A percentile compares a stretch with the other conserved stretches of the same genome.
Evolutionary conservation across 2,329 filamentous ascomycete genomes (phyloP).

Genomic region (Phialemoniopsis sp.): DNA sequence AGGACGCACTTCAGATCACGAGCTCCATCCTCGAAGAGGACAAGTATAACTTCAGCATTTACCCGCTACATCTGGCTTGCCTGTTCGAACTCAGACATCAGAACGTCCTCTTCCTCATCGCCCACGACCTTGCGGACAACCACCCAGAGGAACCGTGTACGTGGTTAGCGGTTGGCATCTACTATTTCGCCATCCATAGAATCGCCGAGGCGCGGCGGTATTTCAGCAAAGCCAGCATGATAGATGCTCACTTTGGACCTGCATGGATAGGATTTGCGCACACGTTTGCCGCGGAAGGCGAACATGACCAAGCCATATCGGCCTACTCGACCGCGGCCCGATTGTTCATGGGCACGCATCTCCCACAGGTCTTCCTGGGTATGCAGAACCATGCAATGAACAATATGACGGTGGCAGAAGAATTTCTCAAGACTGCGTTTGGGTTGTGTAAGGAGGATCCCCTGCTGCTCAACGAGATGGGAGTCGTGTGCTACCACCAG

Average conservation of each 20-base stretch:
- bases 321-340: slow-evolving; percentile 94
- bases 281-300: slow-evolving; percentile 94
- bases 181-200: slow-evolving; percentile 85
- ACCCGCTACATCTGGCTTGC: slow-evolving; percentile 88
- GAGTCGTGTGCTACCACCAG: slow-evolving; percentile 93
- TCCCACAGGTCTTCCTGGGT: slow-evolving; percentile 91
- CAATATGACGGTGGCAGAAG: slow-evolving; percentile 88
- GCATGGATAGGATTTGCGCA: slow-evolving; percentile 99
- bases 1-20: slow-evolving; percentile 80
- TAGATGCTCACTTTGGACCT: slow-evolving; percentile 95
- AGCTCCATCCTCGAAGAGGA: slow-evolving; percentile 77
- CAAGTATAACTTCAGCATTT: slow-evolving; percentile 83
- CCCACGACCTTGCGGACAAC: slow-evolving; percentile 87
- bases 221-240: slow-evolving; percentile 95
- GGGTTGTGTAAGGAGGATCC: slow-evolving; percentile 80
- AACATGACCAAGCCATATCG: slow-evolving; percentile 96
- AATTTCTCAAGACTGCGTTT: slow-evolving; percentile 90
- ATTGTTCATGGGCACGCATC: slow-evolving; percentile 92
- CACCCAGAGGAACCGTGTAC: slow-evolving; percentile 88
- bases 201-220: slow-evolving; percentile 92
- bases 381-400: slow-evolving; percentile 98
- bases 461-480: slow-evolving; percentile 89
- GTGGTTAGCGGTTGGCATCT: slow-evolving; percentile 92
- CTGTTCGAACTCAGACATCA: slow-evolving; percentile 83
- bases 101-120: slow-evolving; percentile 85